Conservation (phyloP, 345 rosid genomes). For the Murraya koenigii region DNA sequence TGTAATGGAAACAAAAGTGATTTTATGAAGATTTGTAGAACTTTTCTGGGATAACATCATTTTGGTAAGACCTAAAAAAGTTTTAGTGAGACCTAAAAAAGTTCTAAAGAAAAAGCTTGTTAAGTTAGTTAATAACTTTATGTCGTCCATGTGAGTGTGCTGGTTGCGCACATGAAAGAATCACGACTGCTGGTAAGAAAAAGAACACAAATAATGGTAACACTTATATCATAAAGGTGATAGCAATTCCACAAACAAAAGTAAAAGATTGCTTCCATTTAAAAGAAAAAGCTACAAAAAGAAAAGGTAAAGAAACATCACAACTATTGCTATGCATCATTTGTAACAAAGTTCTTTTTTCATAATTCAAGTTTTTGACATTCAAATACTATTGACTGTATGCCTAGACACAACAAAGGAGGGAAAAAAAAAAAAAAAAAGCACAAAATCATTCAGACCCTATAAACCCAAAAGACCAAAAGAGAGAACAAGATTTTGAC, state of each 20-base stretch:
- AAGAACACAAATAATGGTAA: slow-evolving; percentile 1
- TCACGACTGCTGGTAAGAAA: neutral
- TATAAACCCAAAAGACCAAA: slow-evolving; percentile 18
- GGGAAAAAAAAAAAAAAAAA: neutral
- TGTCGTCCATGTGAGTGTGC: slow-evolving; percentile 11
- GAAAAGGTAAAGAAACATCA: slow-evolving; percentile 24
- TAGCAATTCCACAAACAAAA: slow-evolving; percentile 24
- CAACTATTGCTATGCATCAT: slow-evolving; percentile 39
- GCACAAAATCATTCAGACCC: slow-evolving; percentile 32
- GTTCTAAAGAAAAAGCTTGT: neutral
- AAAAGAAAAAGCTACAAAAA: slow-evolving; percentile 6
- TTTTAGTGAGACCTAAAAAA: neutral
- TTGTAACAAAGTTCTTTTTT: slow-evolving; percentile 28
- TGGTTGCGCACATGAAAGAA: slow-evolving; percentile 15
- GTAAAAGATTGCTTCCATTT: slow-evolving; percentile 18
- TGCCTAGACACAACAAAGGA: slow-evolving; percentile 30
- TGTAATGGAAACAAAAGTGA: neutral
- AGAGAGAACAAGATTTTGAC: slow-evolving; percentile 25
- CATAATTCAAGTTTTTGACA: slow-evolving; percentile 24
- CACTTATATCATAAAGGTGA: neutral
- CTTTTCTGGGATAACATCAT: slow-evolving; percentile 5
- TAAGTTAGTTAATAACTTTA: slow-evolving; percentile 8
- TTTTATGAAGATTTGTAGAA: neutral
- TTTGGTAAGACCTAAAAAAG: neutral
- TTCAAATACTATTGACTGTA: slow-evolving; percentile 32